Percentiles rank a stretch among this genome's conserved stretches.
Evolutionary conservation across 306 rosid genomes (phyloP).

Genomic region (Vigna angularis): DNA sequence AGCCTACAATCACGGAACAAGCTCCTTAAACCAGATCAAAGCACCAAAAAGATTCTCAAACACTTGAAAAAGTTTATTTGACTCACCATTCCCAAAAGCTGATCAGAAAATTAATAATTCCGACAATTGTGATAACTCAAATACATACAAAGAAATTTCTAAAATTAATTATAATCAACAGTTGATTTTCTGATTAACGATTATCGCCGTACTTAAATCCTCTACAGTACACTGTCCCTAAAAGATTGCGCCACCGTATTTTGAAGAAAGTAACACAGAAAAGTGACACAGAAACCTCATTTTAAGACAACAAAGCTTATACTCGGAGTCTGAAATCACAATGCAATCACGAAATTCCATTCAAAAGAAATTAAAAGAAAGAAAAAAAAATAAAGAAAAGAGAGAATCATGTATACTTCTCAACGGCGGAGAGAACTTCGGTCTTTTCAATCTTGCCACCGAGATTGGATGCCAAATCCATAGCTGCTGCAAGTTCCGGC

Average conservation of each 20-base stretch:
- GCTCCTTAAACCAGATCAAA: constrained; percentile 25
- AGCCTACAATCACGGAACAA: background rate
- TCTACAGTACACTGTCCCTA: background rate
- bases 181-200: background rate
- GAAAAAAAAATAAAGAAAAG: background rate
- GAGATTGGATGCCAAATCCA: constrained; percentile 89
- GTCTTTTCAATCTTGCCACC: constrained; percentile 86
- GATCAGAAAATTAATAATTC: background rate
- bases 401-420: constrained; percentile 54
- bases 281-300: background rate
- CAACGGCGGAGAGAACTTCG: constrained; percentile 80
- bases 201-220: background rate
- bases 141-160: background rate
- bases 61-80: background rate
- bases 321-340: background rate
- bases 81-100: background rate
- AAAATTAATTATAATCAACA: background rate
- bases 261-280: too few relatives aligned
- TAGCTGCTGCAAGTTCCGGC: constrained; percentile 61
- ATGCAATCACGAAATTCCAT: background rate
- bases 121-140: background rate
- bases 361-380: background rate
- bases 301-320: background rate
- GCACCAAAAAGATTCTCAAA: background rate
- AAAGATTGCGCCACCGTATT: too few relatives aligned